A percentile compares a stretch with the other conserved stretches of the same genome.
These are phyloP conservation scores for Phlebiopsis gigantea DNA, from an alignment of 768 basidiomycete genomes.

Conservation along the genomic window DNA sequence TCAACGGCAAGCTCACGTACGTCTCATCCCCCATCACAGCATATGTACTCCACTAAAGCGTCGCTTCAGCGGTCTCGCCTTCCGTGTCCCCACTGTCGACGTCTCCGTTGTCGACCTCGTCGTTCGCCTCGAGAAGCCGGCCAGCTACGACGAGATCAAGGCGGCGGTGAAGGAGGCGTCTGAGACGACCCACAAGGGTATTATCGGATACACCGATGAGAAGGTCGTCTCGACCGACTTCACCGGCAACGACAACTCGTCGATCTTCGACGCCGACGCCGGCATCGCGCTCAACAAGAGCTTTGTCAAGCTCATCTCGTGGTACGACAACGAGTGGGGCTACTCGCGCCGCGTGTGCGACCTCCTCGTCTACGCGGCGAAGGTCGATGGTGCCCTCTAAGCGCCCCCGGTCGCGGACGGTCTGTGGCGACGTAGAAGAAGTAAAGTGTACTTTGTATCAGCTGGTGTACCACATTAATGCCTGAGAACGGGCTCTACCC, in stretches of 20 bases:
- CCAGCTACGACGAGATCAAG: constrained; percentile 92
- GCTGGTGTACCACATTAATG: constrained; percentile 7
- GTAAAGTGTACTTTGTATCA: not conserved
- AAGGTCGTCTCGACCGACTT: constrained; percentile 93
- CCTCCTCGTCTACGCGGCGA: constrained; percentile 75
- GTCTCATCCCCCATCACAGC: constrained; percentile 30
- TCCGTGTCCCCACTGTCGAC: constrained; percentile 96
- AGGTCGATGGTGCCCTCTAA: constrained; percentile 49
- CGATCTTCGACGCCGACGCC: constrained; percentile 90
- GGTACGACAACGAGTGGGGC: constrained; percentile 96
- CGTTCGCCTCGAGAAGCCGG: constrained; percentile 81
- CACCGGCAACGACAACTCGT: constrained; percentile 70
- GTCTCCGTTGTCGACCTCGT: constrained; percentile 99
- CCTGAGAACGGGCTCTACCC: not conserved
- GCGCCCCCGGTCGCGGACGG: not conserved
- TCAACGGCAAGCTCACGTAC: constrained; percentile 98
- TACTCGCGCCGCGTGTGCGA: constrained; percentile 94
- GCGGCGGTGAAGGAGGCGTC: constrained; percentile 73
- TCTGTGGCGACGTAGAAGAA: not conserved
- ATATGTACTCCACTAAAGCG: not conserved
- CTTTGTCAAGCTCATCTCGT: constrained; percentile 95
- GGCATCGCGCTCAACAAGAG: constrained; percentile 89
- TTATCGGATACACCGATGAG: constrained; percentile 91
- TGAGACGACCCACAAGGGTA: constrained; percentile 60
- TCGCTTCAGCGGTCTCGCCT: constrained; percentile 70